phyloP scores from a whole-genome alignment of 257 asterid genomes.

The Osmanthus fragrans region DNA sequence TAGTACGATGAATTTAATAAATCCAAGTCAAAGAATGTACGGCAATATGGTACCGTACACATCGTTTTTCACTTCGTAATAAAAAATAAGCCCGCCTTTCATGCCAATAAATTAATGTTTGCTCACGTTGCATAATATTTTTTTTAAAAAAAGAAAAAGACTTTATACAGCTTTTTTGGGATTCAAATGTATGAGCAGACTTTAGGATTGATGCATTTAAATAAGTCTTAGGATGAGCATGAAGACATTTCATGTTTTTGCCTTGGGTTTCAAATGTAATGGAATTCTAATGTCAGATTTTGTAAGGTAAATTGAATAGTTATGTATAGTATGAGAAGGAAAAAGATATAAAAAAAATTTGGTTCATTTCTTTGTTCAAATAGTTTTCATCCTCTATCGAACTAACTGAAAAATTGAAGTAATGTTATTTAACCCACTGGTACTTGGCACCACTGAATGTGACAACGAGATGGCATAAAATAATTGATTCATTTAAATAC shows the following conservation, averaged over 20 bases:
- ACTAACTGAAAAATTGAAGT: too few relatives aligned
- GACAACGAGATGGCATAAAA: too few relatives aligned
- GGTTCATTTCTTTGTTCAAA: too few relatives aligned
- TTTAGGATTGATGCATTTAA: not conserved
- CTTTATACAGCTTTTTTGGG: too few relatives aligned
- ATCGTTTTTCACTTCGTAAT: not conserved
- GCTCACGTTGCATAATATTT: not conserved
- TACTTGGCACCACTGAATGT: too few relatives aligned
- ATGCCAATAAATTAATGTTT: not conserved
- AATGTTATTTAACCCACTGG: too few relatives aligned
- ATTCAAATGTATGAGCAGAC: not conserved
- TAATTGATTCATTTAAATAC: too few relatives aligned
- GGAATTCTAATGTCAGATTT: not conserved
- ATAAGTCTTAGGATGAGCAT: too few relatives aligned
- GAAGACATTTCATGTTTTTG: not conserved
- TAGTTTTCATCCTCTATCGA: too few relatives aligned
- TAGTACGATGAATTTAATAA: not conserved
- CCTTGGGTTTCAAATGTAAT: not conserved
- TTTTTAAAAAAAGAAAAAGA: too few relatives aligned
- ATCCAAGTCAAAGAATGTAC: not conserved
- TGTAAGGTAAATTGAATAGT: not conserved
- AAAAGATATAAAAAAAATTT: too few relatives aligned
- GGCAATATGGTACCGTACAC: not conserved
- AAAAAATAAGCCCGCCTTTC: not conserved
- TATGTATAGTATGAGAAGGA: too few relatives aligned